Evolutionary conservation across 192 early-diverging fungal species (phyloP).

Genomic region (Entomortierella chlamydospora): DNA sequence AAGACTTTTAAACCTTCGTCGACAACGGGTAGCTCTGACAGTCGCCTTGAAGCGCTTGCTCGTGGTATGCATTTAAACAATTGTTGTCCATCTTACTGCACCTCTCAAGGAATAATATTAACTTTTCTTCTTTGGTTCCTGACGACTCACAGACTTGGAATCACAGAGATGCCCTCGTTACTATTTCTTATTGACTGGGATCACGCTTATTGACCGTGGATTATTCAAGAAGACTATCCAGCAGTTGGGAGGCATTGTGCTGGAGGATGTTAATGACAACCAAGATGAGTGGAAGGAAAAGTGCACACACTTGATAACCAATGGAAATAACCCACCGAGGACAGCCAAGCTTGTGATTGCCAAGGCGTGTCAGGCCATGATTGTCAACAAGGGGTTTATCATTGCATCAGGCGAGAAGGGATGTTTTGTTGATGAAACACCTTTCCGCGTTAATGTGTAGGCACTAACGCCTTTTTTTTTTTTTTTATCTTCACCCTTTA

Average conservation of each 20-base stretch:
- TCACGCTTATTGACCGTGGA: constrained; percentile 9
- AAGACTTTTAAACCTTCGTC: constrained; percentile 5
- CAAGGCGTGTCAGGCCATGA: constrained; percentile 1
- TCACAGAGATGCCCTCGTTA: not conserved
- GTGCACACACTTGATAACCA: constrained; percentile 43
- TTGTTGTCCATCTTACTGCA: not conserved
- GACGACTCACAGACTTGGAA: constrained; percentile 4
- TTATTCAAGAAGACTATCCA: constrained; percentile 18
- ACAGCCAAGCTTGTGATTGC: constrained; percentile 42
- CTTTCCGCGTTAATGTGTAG: constrained; percentile 17
- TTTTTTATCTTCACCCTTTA: too few species aligned
- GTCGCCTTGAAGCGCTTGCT: constrained; percentile 8
- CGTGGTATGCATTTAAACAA: constrained; percentile 4
- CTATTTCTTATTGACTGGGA: constrained; percentile 35
- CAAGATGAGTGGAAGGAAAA: constrained; percentile 27
- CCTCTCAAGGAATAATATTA: not conserved
- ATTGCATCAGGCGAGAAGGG: constrained; percentile 20
- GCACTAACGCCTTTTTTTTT: not conserved
- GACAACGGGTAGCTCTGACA: not conserved
- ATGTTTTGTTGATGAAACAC: constrained; percentile 28
- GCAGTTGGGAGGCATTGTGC: constrained; percentile 26
- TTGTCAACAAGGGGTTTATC: constrained; percentile 39
- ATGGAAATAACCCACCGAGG: constrained; percentile 41
- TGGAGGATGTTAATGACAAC: constrained; percentile 25
- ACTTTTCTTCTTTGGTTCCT: not conserved